A percentile compares a stretch with the other conserved stretches of the same genome.
These are phyloP conservation scores for Pythium aquatile DNA, from an alignment of 352 stramenopile genomes.

Conservation along the genomic window DNA sequence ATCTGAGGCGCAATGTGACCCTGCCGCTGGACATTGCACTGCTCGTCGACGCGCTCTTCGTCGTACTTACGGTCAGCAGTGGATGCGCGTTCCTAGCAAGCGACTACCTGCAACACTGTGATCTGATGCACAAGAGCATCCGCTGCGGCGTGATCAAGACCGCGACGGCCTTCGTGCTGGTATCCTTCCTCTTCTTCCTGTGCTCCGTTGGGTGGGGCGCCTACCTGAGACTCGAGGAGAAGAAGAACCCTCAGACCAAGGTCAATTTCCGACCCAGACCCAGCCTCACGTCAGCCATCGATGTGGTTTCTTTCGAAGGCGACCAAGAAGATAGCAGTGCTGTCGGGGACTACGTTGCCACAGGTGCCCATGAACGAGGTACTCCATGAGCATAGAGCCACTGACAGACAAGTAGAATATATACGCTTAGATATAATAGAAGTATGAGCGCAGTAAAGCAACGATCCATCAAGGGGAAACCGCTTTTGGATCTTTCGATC, in stretches of 20 bases:
- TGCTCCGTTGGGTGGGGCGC: conserved; percentile 58
- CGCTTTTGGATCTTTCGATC: neutral
- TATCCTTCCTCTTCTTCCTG: conserved; percentile 60
- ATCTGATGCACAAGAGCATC: conserved; percentile 37
- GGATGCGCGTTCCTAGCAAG: conserved; percentile 56
- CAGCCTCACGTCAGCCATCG: conserved; percentile 4
- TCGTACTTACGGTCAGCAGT: conserved; percentile 65
- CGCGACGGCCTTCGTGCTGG: conserved; percentile 51
- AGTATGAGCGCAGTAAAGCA: too few species aligned
- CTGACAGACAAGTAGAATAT: neutral
- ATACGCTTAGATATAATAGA: too few species aligned
- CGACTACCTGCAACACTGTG: conserved; percentile 71
- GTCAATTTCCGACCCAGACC: neutral
- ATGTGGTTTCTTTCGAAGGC: conserved; percentile 11
- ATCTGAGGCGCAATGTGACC: conserved; percentile 27
- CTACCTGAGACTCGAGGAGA: conserved; percentile 21
- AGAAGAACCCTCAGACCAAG: conserved; percentile 2
- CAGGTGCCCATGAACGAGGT: neutral
- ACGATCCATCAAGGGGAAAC: neutral
- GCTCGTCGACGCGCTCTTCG: conserved; percentile 57
- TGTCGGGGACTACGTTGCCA: conserved; percentile 17
- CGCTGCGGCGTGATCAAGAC: conserved; percentile 50
- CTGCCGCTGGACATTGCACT: conserved; percentile 50
- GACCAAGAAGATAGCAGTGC: conserved; percentile 8
- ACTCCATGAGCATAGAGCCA: neutral